Base-by-base conservation (phyloP, 106 monocot species). In the Dioscorea dumetorum region DNA sequence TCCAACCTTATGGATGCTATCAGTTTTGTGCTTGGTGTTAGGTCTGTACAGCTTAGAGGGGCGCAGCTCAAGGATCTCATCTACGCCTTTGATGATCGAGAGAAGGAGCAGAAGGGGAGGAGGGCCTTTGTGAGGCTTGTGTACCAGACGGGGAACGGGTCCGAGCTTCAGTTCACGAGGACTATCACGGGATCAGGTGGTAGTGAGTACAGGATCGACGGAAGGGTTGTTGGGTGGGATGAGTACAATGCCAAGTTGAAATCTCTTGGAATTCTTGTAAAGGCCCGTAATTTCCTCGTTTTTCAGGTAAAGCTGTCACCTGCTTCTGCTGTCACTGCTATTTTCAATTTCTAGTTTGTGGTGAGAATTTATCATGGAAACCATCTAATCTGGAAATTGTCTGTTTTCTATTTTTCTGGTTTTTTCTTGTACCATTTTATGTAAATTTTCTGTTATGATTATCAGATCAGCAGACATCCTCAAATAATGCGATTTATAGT, bases 1-100 rank as follows among this genome's bases (percentile, higher is more conserved):
- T 99, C 99, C 24, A 99, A 99, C 70, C 99, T 99, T 58, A 99
- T 99, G 99, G 99, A 99, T 70, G 99, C 99, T 63, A 99, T 99
- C 73, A 99, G 99, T 80, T 99, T 99, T 68, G 99, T 99, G 23
- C 99, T 99, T 57, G 99, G 99, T 23, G 90, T 93, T 8, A 89
- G 99, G 3, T 99, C 99, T 5, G 82, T 41, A 18, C 99, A 99
- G 53, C 90, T 99, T 24, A 80, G 99, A 4, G 99, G 99, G 3
- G 90, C 87, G 12, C 99, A 99, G 87, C 86, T 99, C 57, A 87
- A 75, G 79, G 97, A 99, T 52, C 68, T 99, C 34, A 99, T 99
- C 67, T 93, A 93, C 52, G 86, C 89, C 21, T 74, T 82, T 23
- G 92, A 90, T 56, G 92, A 90, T 77, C 66, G 69, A 12, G 97